Percentiles rank a stretch among this genome's conserved stretches.
These are phyloP conservation scores for Blastobotrys robertii DNA, from an alignment of 805 yeast genomes.

Conservation along the genomic window DNA sequence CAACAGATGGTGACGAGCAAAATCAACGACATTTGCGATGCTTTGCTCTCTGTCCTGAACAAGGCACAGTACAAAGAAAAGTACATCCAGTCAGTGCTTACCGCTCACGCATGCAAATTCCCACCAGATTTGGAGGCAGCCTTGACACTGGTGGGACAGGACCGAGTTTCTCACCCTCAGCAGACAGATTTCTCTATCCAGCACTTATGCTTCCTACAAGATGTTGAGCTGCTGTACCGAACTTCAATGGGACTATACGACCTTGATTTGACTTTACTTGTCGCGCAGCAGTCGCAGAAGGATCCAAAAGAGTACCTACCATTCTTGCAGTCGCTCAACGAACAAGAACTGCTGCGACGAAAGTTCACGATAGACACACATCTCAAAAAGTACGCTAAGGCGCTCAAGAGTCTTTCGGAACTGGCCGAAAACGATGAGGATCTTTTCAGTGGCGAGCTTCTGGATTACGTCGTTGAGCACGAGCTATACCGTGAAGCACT, in stretches of 20 bases:
- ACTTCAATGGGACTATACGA: slow-evolving; percentile 77
- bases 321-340: slow-evolving; percentile 70
- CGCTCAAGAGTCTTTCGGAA: slow-evolving; percentile 64
- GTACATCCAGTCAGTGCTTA: slow-evolving; percentile 68
- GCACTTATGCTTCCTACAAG: slow-evolving; percentile 84
- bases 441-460: slow-evolving; percentile 41
- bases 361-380: slow-evolving; percentile 72
- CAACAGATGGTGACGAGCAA: slow-evolving; percentile 26
- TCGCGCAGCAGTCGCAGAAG: slow-evolving; percentile 94
- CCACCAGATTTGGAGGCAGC: slow-evolving; percentile 84
- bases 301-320: slow-evolving; percentile 97
- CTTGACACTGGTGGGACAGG: slow-evolving; percentile 46
- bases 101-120: slow-evolving; percentile 84
- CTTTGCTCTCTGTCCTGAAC: slow-evolving; percentile 46
- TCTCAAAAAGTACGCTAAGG: slow-evolving; percentile 58
- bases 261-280: slow-evolving; percentile 63
- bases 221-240: slow-evolving; percentile 71
- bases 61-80: slow-evolving; percentile 41
- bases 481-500: slow-evolving; percentile 63
- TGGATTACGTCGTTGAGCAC: slow-evolving; percentile 60
- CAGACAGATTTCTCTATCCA: slow-evolving; percentile 57
- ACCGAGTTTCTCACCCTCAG: slow-evolving; percentile 36
- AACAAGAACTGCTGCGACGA: slow-evolving; percentile 54
- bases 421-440: slow-evolving; percentile 30
- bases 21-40: slow-evolving; percentile 68